Evolutionary conservation across 1,284 basidiomycete species (phyloP).

Genomic region (Vanrija humicola): DNA sequence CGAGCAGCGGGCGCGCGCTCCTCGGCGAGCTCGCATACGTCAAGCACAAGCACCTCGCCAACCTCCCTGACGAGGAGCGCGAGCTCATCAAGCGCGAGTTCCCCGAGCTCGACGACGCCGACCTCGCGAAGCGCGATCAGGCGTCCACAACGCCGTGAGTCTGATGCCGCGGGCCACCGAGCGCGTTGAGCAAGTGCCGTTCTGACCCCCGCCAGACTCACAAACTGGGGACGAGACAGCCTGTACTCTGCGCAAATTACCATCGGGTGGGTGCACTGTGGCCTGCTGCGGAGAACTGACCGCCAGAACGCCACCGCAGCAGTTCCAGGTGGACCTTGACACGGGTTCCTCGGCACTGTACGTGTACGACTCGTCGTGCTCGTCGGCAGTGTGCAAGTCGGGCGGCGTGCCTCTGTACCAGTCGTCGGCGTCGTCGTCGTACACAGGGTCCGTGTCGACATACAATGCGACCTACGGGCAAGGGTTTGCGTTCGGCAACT

Average conservation of each 20-base stretch:
- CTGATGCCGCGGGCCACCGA: too few species aligned
- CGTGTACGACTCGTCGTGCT: slow-evolving; percentile 25
- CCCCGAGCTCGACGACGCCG: too few species aligned
- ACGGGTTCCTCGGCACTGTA: slow-evolving; percentile 53
- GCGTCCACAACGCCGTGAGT: too few species aligned
- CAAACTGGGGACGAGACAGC: slow-evolving; percentile 4
- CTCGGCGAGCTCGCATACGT: too few species aligned
- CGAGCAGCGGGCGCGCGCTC: too few species aligned
- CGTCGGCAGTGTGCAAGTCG: slow-evolving; percentile 28
- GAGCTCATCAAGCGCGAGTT: too few species aligned
- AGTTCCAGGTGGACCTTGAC: slow-evolving; percentile 53
- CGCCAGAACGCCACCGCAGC: slow-evolving; percentile 45
- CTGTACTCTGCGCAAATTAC: slow-evolving; percentile 40
- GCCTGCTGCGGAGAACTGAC: too few species aligned
- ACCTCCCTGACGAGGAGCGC: too few species aligned
- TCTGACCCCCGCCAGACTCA: slow-evolving; percentile 4
- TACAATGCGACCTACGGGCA: slow-evolving; percentile 61
- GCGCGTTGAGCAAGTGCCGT: too few species aligned
- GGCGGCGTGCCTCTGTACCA: slow-evolving; percentile 29
- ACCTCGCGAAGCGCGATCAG: too few species aligned
- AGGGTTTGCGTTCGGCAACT: slow-evolving; percentile 66
- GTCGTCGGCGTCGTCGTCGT: slow-evolving; percentile 29
- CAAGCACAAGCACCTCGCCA: too few species aligned
- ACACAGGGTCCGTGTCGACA: slow-evolving; percentile 8
- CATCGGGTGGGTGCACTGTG: slow-evolving; percentile 25